Evolutionary conservation across 495 filamentous ascomycete species (phyloP), one percentile per base, ranked within the genome.

Genomic region (Aspergillus mulundensis): DNA sequence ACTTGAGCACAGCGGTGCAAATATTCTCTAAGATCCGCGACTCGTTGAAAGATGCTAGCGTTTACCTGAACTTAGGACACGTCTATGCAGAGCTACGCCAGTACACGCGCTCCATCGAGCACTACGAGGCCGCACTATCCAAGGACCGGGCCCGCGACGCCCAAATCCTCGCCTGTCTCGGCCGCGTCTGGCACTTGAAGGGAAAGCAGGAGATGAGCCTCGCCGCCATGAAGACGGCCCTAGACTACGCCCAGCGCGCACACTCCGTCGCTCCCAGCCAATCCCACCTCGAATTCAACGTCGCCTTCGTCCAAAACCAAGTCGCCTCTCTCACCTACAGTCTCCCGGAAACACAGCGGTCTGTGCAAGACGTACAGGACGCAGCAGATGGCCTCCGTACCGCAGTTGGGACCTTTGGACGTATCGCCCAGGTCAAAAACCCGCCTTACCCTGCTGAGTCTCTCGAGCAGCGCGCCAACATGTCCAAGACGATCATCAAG

Each of bases 251-350:
- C 5, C 83, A 88, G 61, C 88, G 92, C 77, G 91, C 92, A 18
- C 82, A 92, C 25, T 81, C 83, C 40, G 77, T 89, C 39, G 84
- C 88, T 0, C 89, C 91, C 1, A 88, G 92, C 18, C 89, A 95
- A 62, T 77, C 90, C 7, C 89, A 96, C 71, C 88, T 94, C 65
- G 87, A 93, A 66, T 98, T 98, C 81, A 98, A 98, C 67, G 89
- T 98, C 15, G 94, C 94, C 20, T 98, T 96, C 59, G 90, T 97
- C 16, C 92, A 97, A 65, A 91, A 95, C 57, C 91, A 96, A 67
- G 83, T 97, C 49, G 92, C 93, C 32, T 84, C 86, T 23, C 78
- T 88, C 36, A 81, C 96, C n/a, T 83, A 90, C 74, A 77, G 72
- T 46, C 79, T 96, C 18, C 76, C 78, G 23, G 87, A 95, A 56